Conservation (phyloP, 495 filamentous ascomycete species). For the Podospora australis region DNA sequence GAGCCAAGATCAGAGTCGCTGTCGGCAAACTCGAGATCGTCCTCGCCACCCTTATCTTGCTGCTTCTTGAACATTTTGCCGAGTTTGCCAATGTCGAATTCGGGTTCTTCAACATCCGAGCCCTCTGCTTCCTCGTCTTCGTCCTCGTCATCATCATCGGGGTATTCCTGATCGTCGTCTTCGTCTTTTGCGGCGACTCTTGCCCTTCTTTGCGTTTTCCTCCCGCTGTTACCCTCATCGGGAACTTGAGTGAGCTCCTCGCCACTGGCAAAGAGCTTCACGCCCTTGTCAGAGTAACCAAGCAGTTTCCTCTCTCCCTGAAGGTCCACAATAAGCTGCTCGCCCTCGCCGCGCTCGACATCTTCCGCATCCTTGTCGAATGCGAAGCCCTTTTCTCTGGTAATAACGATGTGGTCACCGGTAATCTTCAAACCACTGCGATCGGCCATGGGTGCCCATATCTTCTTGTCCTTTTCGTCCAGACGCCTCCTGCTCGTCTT, state of each 20-base stretch:
- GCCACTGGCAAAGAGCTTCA: conserved; percentile 77
- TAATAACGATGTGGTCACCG: conserved; percentile 53
- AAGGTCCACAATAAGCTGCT: conserved; percentile 84
- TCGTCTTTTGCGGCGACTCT: conserved; percentile 56
- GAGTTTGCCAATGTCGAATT: conserved; percentile 49
- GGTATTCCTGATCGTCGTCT: conserved; percentile 46
- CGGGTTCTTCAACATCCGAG: conserved; percentile 44
- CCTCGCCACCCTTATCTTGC: conserved; percentile 40
- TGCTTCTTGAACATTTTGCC: conserved; percentile 47
- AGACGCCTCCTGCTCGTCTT: conserved; percentile 69
- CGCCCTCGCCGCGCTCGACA: conserved; percentile 76
- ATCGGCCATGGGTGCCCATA: conserved; percentile 97
- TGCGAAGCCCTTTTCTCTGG: conserved; percentile 54
- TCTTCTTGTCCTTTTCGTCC: conserved; percentile 90
- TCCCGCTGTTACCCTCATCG: conserved; percentile 58
- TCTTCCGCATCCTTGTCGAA: conserved; percentile 68
- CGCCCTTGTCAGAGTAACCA: conserved; percentile 72
- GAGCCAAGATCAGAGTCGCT: conserved; percentile 95
- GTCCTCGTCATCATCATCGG: conserved; percentile 54
- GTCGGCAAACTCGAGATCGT: conserved; percentile 81
- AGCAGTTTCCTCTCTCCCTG: conserved; percentile 76
- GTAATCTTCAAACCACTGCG: conserved; percentile 77
- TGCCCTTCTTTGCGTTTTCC: conserved; percentile 62
- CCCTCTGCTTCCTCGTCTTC: conserved; percentile 52
- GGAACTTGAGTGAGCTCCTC: conserved; percentile 56